Conservation (phyloP, 2,329 filamentous ascomycete species). For the Fusarium newnesense region DNA sequence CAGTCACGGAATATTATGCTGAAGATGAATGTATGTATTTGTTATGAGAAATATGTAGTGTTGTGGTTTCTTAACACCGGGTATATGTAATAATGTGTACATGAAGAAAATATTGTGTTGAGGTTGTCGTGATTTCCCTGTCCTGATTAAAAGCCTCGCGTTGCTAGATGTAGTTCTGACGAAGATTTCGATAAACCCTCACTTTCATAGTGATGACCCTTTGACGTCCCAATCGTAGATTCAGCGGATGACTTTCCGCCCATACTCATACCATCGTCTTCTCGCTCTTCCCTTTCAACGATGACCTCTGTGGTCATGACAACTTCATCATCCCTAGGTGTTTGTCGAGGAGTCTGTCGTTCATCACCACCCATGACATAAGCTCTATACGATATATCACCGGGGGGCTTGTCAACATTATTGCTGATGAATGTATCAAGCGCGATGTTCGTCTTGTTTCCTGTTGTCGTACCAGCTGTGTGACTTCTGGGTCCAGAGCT, state of each 20-base stretch:
- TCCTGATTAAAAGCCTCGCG: constrained; percentile 33
- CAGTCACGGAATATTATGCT: rapidly evolving
- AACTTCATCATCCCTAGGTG: constrained; percentile 26
- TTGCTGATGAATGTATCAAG: constrained; percentile 38
- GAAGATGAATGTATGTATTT: rapidly evolving
- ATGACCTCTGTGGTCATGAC: constrained; percentile 44
- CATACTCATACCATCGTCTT: constrained; percentile 33
- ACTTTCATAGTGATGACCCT: constrained; percentile 18
- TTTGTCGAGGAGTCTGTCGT: not conserved
- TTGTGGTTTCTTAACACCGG: not conserved
- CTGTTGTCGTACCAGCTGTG: constrained; percentile 6
- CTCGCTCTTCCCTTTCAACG: constrained; percentile 33
- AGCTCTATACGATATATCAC: constrained; percentile 37
- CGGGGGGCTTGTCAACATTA: not conserved
- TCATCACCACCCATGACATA: constrained; percentile 43
- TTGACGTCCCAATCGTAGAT: constrained; percentile 26
- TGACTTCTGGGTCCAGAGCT: constrained; percentile 41
- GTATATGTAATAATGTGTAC: constrained; percentile 20
- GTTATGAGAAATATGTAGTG: not conserved
- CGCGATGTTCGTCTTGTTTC: constrained; percentile 27
- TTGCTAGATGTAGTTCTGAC: constrained; percentile 40
- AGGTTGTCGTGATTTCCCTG: not conserved
- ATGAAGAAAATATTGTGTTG: not conserved
- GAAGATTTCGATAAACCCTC: constrained; percentile 41
- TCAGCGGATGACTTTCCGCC: constrained; percentile 25